Evolutionary conservation across 352 stramenopile species (phyloP), one percentile per base, ranked within the genome.

Genomic region (Pythium volutum): DNA sequence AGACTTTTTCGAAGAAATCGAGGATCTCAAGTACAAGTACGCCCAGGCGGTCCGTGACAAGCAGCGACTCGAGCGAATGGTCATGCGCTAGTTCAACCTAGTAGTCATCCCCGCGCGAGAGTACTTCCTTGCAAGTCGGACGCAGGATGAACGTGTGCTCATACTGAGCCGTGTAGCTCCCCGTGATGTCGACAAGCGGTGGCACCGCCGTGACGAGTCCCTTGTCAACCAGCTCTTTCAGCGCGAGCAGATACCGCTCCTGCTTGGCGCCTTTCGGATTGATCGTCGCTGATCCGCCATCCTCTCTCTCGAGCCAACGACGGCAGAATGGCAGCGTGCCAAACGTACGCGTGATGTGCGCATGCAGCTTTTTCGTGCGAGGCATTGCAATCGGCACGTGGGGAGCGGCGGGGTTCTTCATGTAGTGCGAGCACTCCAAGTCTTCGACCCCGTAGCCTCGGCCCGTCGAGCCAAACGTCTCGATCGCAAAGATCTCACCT

Each of bases 271-370:
- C 96, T 43, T 96, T 93, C 1, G 88, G 85, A 71, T 98, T 97
- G 58, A 97, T 77, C 10, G 77, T 83, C n/a, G 77, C 74, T 29
- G 95, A 99, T 29, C 97, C 97, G 39, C 97, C 97, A 76, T 99
- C 97, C 22, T 97, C 85, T 23, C 96, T 85, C 69, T 99, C 97
- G 22, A 99, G 79, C 95, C 96, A 99, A 63, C 97, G 80, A 50
- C 91, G 84, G 73, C 97, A 99, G 79, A 99, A 99, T 14, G 97
- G 93, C 38, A 99, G 83, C 10, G 97, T 99, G n/a, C 96, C 96
- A 75, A 99, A 99, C 12, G 97, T 99, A 66, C 98, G 98, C 66
- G 98, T 99, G 66, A 99, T 98, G 73, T 99, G 97, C 22, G 67
- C 74, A 34, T 99, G 77, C 41, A 99, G 73, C 73, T 98, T 97